These are phyloP conservation scores for Rhynchospora breviuscula DNA, from an alignment of 176 grass and related monocot species.

Conservation along the genomic window DNA sequence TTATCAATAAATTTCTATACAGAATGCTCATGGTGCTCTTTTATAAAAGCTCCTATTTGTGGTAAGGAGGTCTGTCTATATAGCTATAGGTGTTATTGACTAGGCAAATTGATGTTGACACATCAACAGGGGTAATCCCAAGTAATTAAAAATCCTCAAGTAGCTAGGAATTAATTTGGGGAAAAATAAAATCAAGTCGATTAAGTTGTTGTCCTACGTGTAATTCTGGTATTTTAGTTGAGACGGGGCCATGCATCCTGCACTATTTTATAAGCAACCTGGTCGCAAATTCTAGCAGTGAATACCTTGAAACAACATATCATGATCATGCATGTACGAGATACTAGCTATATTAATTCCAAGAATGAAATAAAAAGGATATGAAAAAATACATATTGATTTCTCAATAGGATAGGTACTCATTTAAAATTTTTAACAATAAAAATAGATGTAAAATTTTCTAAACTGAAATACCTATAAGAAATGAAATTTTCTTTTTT, in stretches of 20 bases:
- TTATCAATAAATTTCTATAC: neutral
- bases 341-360: too few relatives aligned
- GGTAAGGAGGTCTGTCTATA: neutral
- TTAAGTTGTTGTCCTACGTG: neutral
- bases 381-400: too few relatives aligned
- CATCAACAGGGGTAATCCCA: neutral
- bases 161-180: neutral
- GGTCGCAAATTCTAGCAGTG: too few relatives aligned
- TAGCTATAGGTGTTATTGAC: neutral
- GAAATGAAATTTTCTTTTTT: too few relatives aligned
- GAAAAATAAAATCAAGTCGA: neutral
- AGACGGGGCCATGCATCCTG: neutral
- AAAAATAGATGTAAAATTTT: too few relatives aligned
- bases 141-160: conserved; percentile 2
- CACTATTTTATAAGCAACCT: neutral
- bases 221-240: neutral
- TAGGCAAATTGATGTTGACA: neutral
- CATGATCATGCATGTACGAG: too few relatives aligned
- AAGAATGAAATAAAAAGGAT: too few relatives aligned
- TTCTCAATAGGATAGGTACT: too few relatives aligned
- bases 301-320: too few relatives aligned
- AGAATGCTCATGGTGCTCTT: neutral
- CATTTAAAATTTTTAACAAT: too few relatives aligned
- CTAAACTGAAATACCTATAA: too few relatives aligned
- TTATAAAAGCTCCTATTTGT: neutral